These are phyloP conservation scores for Tolypocladium album DNA, from an alignment of 2,329 filamentous ascomycete genomes.

Conservation along the genomic window DNA sequence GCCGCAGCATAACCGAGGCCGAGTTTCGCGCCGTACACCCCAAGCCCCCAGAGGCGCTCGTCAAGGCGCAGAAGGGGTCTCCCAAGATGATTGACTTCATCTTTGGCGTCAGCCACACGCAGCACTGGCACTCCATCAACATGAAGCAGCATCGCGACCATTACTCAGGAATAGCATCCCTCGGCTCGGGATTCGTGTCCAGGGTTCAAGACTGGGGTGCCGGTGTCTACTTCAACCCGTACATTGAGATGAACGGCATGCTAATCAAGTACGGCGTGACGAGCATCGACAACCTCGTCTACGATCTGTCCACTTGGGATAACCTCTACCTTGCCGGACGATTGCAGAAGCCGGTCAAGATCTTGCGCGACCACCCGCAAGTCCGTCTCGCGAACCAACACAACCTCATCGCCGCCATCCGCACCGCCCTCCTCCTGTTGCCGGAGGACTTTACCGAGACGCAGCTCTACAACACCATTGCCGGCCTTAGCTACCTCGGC, in stretches of 20 bases:
- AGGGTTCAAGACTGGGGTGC: conserved; percentile 86
- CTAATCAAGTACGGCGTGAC: conserved; percentile 98
- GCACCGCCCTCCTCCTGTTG: conserved; percentile 78
- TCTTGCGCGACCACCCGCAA: conserved; percentile 83
- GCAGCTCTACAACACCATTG: conserved; percentile 82
- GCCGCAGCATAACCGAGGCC: conserved; percentile 41
- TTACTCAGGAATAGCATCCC: conserved; percentile 73
- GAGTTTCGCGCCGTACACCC: conserved; percentile 62
- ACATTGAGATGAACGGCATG: conserved; percentile 86
- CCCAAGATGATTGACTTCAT: conserved; percentile 99
- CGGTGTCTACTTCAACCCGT: conserved; percentile 96
- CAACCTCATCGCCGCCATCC: conserved; percentile 84
- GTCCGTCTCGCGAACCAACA: conserved; percentile 93
- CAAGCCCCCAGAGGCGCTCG: conserved; percentile 67
- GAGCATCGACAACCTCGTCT: conserved; percentile 79
- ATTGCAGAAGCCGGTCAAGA: conserved; percentile 95
- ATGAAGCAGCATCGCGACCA: conserved; percentile 80
- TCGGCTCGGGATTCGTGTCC: conserved; percentile 79
- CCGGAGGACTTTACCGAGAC: conserved; percentile 77
- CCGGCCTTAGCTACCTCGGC: conserved; percentile 85
- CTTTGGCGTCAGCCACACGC: conserved; percentile 84
- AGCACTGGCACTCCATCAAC: conserved; percentile 96
- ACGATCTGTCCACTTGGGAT: conserved; percentile 82
- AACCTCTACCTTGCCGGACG: conserved; percentile 94
- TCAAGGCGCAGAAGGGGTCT: conserved; percentile 74